These are phyloP conservation scores for Talaromyces amestolkiae DNA, from an alignment of 2,329 filamentous ascomycete genomes.

Conservation along the genomic window DNA sequence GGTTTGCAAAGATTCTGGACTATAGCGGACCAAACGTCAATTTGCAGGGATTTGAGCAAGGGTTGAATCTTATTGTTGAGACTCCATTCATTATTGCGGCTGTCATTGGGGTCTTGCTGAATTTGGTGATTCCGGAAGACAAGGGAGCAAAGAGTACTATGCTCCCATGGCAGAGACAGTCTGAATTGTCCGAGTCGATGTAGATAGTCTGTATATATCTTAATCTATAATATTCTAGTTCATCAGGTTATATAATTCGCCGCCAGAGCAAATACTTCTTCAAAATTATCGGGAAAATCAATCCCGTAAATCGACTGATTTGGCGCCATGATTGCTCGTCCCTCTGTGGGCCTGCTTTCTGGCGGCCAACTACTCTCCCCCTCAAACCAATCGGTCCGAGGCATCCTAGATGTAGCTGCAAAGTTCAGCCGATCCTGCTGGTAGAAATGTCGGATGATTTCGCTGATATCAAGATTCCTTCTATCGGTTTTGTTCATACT, in stretches of 20 bases:
- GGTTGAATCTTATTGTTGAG: slow-evolving; percentile 30
- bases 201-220: not conserved
- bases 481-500: not conserved
- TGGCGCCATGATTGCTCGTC: not conserved
- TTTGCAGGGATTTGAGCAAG: slow-evolving; percentile 61
- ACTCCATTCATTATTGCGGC: slow-evolving; percentile 33
- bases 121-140: slow-evolving; percentile 22
- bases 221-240: not conserved
- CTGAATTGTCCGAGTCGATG: not conserved
- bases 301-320: not conserved
- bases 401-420: not conserved
- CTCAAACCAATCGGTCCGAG: not conserved
- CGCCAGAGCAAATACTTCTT: slow-evolving; percentile 14
- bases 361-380: slow-evolving; percentile 7
- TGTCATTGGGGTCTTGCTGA: slow-evolving; percentile 30
- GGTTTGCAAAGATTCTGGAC: slow-evolving; percentile 70
- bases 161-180: slow-evolving; percentile 8
- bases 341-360: not conserved
- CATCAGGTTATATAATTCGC: slow-evolving; percentile 14
- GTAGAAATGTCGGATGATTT: slow-evolving; percentile 14
- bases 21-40: slow-evolving; percentile 66
- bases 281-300: slow-evolving; percentile 14
- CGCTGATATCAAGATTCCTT: slow-evolving; percentile 5
- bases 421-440: not conserved
- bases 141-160: not conserved